Percentiles rank a stretch among this genome's conserved stretches.
Conservation (phyloP, 2,329 filamentous ascomycete species). For the Rhynchosporium graminicola region DNA sequence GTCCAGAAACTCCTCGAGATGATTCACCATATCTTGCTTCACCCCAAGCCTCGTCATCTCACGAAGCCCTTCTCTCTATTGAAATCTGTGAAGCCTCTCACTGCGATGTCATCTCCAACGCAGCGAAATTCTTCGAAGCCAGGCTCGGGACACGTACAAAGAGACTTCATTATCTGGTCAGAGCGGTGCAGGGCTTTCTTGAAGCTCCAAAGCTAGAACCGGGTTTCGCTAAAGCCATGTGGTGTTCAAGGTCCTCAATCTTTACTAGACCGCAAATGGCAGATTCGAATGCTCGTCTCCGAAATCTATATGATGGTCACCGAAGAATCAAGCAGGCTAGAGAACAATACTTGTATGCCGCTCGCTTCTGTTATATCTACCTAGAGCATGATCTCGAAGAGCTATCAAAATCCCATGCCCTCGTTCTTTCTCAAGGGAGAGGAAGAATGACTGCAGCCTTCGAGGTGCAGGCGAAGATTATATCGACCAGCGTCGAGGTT, state of each 20-base stretch:
- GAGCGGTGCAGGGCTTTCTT: background rate
- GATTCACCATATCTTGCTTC: too few relatives aligned
- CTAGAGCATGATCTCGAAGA: background rate
- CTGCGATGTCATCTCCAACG: background rate
- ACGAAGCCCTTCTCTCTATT: background rate
- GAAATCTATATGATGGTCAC: background rate
- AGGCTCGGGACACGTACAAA: background rate
- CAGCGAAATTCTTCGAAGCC: background rate
- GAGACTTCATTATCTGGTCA: background rate
- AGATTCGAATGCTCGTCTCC: background rate
- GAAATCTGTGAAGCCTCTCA: background rate
- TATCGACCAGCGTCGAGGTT: background rate
- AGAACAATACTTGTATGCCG: background rate
- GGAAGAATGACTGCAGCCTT: background rate
- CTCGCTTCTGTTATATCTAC: background rate
- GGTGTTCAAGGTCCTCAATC: background rate
- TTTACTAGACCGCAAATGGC: background rate
- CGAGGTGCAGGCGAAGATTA: background rate
- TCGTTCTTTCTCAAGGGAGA: background rate
- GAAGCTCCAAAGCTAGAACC: background rate
- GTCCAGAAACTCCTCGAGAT: too few relatives aligned
- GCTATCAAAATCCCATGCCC: background rate
- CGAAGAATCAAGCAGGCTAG: background rate
- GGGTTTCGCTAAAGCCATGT: background rate
- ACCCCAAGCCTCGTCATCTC: background rate